Evolutionary conservation across 176 grass and related monocot species (phyloP), one percentile per base, ranked within the genome.

Genomic region (Zizania latifolia): DNA sequence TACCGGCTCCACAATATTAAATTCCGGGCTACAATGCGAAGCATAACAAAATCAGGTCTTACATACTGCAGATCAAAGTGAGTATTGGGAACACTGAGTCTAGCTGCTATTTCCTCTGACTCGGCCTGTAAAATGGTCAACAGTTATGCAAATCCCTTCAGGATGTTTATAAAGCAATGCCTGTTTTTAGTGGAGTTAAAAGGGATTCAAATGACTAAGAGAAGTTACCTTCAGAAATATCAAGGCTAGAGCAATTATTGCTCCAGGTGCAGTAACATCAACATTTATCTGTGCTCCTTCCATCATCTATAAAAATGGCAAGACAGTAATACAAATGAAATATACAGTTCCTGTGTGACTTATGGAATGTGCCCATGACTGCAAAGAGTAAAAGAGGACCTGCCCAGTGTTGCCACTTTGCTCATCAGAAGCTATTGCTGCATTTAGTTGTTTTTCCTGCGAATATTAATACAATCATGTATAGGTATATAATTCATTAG

Each of bases 31-130:
- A 97, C 89, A 64, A 93, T 81, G 58, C 88, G 90, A 71, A 97
- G 86, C 94, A 97, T 97, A 59, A 97, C 85, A 89, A 97, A 97
- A 65, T 97, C 94, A 78, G 94, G 94, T 72, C 94, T 89, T 66
- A 97, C 88, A 58, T 97, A 97, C 71, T 93, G 94, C 81, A 97
- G 80, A 84, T 97, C 86, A 55, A 91, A 97, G 77, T 87, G 78
- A 72, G 87, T 97, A 56, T 75, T 57, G 4, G 90, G 94, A 72
- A 91, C 81, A 74, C 62, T 75, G 67, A 97, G 88, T 78, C 83
- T 85, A 89, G 86, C 87, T 51, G 88, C 88, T 36, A 97, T 85
- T 79, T 88, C 94, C 65, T 97, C 88, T 34, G 88, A 90, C 79
- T 93, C 94, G 26, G 88, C 68, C 94, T 97, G 86, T 76, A 80